A percentile compares a stretch with the other conserved stretches of the same genome.
These are phyloP conservation scores for Acarospora socialis DNA, from an alignment of 2,329 filamentous ascomycete genomes.

Conservation along the genomic window DNA sequence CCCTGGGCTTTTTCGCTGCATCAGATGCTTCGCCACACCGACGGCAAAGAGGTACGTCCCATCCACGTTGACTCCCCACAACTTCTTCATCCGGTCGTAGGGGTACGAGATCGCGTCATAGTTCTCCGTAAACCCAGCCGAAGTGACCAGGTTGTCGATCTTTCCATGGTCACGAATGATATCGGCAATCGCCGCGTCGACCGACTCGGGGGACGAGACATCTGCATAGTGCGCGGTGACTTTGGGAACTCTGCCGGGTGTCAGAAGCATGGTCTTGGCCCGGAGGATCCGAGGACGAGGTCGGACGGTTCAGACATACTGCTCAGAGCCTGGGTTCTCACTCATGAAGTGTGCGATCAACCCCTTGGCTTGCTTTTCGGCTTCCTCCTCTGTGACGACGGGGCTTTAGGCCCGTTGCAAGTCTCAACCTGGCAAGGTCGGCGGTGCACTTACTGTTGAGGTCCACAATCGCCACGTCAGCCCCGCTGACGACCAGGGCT, in stretches of 20 bases:
- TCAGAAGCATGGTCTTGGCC: background rate
- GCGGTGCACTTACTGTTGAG: conserved; percentile 60
- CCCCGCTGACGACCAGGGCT: conserved; percentile 75
- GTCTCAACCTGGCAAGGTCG: conserved; percentile 3
- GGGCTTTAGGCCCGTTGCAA: too few species aligned
- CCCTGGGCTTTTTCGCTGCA: conserved; percentile 62
- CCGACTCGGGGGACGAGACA: conserved; percentile 66
- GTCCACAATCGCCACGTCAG: conserved; percentile 83
- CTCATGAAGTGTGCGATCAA: conserved; percentile 62
- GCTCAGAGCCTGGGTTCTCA: conserved; percentile 62
- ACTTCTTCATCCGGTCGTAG: conserved; percentile 77
- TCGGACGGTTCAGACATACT: conserved; percentile 30
- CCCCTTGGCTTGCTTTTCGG: conserved; percentile 57
- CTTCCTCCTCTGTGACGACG: conserved; percentile 59
- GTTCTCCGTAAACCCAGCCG: conserved; percentile 94
- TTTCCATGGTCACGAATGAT: conserved; percentile 59
- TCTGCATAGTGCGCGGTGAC: conserved; percentile 86
- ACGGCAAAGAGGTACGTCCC: conserved; percentile 84
- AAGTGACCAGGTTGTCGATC: conserved; percentile 85
- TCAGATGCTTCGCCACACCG: conserved; percentile 72
- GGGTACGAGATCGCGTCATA: conserved; percentile 85
- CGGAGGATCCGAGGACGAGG: conserved; percentile 1
- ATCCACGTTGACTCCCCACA: conserved; percentile 88
- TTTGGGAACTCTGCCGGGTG: conserved; percentile 47
- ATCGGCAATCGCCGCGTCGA: conserved; percentile 57